A percentile compares a stretch with the other conserved stretches of the same genome.
These are phyloP conservation scores for Candida coleopterorum DNA, from an alignment of 805 yeast genomes.

Conservation along the genomic window DNA sequence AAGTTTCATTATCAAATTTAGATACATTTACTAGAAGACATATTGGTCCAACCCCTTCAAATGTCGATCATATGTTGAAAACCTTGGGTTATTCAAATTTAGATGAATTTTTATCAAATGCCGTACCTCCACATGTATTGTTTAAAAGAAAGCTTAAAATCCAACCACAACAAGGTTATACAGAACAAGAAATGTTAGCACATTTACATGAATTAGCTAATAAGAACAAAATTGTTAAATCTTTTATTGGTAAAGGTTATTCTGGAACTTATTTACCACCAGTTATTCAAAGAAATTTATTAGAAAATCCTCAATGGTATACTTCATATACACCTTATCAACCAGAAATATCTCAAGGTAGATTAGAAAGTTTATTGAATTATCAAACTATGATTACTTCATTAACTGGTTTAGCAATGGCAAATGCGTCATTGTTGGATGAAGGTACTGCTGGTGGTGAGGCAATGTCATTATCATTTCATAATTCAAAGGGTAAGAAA, in stretches of 20 bases:
- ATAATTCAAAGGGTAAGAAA: slow-evolving; percentile 63
- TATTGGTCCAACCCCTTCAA: slow-evolving; percentile 69
- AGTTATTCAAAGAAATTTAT: slow-evolving; percentile 84
- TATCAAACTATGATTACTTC: slow-evolving; percentile 91
- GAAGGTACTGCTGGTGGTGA: slow-evolving; percentile 98
- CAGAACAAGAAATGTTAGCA: slow-evolving; percentile 76
- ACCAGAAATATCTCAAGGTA: slow-evolving; percentile 96
- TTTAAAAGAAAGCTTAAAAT: slow-evolving; percentile 63
- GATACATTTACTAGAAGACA: slow-evolving; percentile 92
- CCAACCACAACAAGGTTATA: slow-evolving; percentile 65
- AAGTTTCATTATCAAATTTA: slow-evolving; percentile 31
- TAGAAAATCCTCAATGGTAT: slow-evolving; percentile 97
- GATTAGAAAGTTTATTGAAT: slow-evolving; percentile 84
- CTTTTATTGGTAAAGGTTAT: slow-evolving; percentile 92
- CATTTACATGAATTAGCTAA: slow-evolving; percentile 65
- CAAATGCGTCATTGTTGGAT: slow-evolving; percentile 91
- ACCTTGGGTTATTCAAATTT: slow-evolving; percentile 63
- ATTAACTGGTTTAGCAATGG: slow-evolving; percentile 89
- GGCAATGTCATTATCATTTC: slow-evolving; percentile 84
- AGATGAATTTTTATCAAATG: slow-evolving; percentile 63
- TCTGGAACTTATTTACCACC: slow-evolving; percentile 87
- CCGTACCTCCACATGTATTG: slow-evolving; percentile 74
- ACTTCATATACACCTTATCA: slow-evolving; percentile 98
- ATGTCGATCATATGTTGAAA: slow-evolving; percentile 62
- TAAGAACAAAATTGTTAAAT: slow-evolving; percentile 67